Percentiles rank a stretch among this genome's conserved stretches.
These are phyloP conservation scores for Hericium coralloides DNA, from an alignment of 768 basidiomycete genomes.

Conservation along the genomic window DNA sequence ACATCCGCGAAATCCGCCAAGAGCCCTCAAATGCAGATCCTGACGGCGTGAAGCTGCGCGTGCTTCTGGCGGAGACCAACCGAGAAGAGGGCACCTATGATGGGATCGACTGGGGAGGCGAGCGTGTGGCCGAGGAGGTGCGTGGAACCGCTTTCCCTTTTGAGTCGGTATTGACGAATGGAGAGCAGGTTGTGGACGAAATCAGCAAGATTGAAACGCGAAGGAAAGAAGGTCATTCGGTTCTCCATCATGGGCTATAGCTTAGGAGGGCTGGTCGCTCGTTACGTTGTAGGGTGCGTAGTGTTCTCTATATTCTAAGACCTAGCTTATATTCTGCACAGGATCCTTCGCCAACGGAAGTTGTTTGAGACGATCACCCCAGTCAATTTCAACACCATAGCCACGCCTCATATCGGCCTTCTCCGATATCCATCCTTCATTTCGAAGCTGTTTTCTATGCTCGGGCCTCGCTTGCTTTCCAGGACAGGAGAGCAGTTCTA, in stretches of 20 bases:
- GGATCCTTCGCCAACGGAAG: constrained; percentile 52
- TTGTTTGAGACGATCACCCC: constrained; percentile 69
- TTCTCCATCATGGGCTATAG: constrained; percentile 75
- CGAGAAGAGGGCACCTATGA: constrained; percentile 65
- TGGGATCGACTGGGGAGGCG: constrained; percentile 78
- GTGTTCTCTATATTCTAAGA: neutral
- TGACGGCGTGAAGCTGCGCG: constrained; percentile 40
- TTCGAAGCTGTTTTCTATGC: constrained; percentile 38
- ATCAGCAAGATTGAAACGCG: constrained; percentile 41
- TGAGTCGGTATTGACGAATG: neutral
- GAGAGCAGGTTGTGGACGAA: constrained; percentile 43
- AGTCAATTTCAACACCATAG: constrained; percentile 76
- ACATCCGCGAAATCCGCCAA: constrained; percentile 37
- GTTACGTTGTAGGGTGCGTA: constrained; percentile 64
- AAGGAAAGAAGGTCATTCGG: constrained; percentile 50
- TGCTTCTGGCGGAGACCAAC: constrained; percentile 61
- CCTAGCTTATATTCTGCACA: constrained; percentile 17
- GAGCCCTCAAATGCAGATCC: constrained; percentile 17
- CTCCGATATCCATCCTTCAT: constrained; percentile 52
- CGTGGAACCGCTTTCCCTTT: neutral
- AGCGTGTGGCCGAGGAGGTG: constrained; percentile 75
- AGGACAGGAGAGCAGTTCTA: constrained; percentile 64
- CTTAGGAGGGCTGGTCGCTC: constrained; percentile 74
- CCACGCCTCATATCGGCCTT: constrained; percentile 78
- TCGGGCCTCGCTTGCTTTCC: constrained; percentile 66